These are phyloP conservation scores for Ceratocystis albifundus DNA, from an alignment of 2,329 filamentous ascomycete genomes.

Conservation along the genomic window DNA sequence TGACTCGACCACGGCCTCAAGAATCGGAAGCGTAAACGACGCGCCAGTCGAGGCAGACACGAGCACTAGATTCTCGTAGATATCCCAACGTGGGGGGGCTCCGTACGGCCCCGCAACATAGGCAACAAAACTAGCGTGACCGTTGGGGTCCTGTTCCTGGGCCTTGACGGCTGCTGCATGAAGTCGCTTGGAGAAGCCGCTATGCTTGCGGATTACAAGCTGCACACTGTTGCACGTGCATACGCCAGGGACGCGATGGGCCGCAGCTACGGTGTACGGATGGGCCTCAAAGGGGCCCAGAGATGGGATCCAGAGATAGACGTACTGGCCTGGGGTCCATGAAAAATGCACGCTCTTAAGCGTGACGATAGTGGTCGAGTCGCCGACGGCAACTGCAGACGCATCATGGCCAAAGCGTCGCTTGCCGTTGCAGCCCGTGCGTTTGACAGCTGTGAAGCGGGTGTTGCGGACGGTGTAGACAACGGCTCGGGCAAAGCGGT, in stretches of 20 bases:
- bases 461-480: constrained; percentile 44
- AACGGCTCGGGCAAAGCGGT: constrained; percentile 43
- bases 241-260: constrained; percentile 39
- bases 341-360: constrained; percentile 49
- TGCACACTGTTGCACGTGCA: constrained; percentile 50
- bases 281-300: constrained; percentile 46
- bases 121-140: constrained; percentile 30
- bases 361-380: constrained; percentile 45
- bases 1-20: constrained; percentile 42
- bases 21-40: constrained; percentile 48
- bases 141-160: constrained; percentile 27
- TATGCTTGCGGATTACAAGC: constrained; percentile 45
- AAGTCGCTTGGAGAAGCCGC: constrained; percentile 46
- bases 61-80: constrained; percentile 48
- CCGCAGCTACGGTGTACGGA: constrained; percentile 51
- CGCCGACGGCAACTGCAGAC: constrained; percentile 38
- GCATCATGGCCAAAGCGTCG: constrained; percentile 43
- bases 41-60: constrained; percentile 53
- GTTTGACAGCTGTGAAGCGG: constrained; percentile 29
- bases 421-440: constrained; percentile 37
- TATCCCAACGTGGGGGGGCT: constrained; percentile 43
- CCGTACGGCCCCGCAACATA: constrained; percentile 49
- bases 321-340: constrained; percentile 49
- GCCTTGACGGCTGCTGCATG: constrained; percentile 37
- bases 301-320: constrained; percentile 49